These are phyloP conservation scores for Aspergillus fumigatiaffinis DNA, from an alignment of 2,329 filamentous ascomycete species.

Conservation along the genomic window DNA sequence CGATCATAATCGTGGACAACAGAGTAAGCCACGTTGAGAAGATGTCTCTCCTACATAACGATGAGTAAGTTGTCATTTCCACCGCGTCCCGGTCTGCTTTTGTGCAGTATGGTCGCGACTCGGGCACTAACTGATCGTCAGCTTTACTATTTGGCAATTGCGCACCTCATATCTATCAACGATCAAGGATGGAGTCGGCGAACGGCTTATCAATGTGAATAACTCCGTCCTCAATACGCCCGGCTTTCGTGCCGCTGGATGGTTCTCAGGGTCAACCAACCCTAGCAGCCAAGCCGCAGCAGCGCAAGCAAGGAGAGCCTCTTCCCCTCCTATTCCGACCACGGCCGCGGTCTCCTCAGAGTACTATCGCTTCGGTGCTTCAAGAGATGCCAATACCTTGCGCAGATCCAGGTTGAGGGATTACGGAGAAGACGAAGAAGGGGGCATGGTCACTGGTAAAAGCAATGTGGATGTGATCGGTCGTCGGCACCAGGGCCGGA, in stretches of 20 bases:
- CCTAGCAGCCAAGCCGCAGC: slow-evolving; percentile 41
- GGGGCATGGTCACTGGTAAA: slow-evolving; percentile 59
- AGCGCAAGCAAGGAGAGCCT: slow-evolving; percentile 58
- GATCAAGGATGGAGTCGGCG: slow-evolving; percentile 63
- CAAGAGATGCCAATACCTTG: slow-evolving; percentile 27
- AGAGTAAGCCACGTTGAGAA: slow-evolving; percentile 5
- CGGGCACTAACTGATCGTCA: slow-evolving; percentile 26
- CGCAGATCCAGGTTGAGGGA: slow-evolving; percentile 27
- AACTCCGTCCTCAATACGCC: slow-evolving; percentile 60
- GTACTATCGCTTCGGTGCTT: slow-evolving; percentile 54
- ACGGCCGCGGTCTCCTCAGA: slow-evolving; percentile 54
- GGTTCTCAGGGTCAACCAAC: slow-evolving; percentile 42
- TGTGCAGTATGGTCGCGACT: not conserved
- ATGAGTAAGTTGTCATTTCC: slow-evolving; percentile 41
- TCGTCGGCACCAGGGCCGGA: slow-evolving; percentile 34
- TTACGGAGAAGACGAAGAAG: slow-evolving; percentile 58
- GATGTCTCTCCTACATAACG: slow-evolving; percentile 50
- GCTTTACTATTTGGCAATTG: slow-evolving; percentile 63
- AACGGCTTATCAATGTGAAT: slow-evolving; percentile 63
- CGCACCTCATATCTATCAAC: slow-evolving; percentile 61
- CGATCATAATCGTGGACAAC: not conserved
- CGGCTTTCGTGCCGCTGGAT: slow-evolving; percentile 62
- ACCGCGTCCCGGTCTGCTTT: not conserved
- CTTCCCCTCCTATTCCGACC: slow-evolving; percentile 64
- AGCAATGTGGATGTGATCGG: slow-evolving; percentile 55